Evolutionary conservation across 768 basidiomycete genomes (phyloP).

Genomic region (Tulasnella sp.): DNA sequence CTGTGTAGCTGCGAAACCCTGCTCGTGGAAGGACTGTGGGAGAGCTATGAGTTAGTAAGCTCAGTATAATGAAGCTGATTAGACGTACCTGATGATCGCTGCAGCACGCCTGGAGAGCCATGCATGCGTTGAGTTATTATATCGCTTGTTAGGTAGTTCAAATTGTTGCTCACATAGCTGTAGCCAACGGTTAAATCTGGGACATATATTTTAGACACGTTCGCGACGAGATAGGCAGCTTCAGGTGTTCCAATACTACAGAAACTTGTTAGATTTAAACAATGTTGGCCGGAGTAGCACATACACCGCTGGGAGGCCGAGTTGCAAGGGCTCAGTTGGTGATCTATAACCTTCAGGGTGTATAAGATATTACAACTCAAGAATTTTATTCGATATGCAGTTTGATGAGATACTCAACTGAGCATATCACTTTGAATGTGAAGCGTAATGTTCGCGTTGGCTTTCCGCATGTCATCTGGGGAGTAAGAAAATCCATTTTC

Average conservation of each 20-base stretch:
- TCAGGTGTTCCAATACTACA: conserved; percentile 76
- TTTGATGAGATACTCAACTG: too few relatives aligned
- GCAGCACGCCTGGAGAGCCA: conserved; percentile 56
- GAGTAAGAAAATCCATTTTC: not conserved
- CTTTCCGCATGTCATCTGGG: conserved; percentile 46
- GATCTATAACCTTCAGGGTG: conserved; percentile 77
- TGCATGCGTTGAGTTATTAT: not conserved
- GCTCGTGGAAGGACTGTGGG: conserved; percentile 59
- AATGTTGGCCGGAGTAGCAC: conserved; percentile 22
- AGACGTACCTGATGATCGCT: conserved; percentile 70
- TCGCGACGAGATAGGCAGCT: conserved; percentile 62
- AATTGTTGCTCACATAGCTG: conserved; percentile 37
- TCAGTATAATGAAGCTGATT: conserved; percentile 6
- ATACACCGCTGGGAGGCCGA: conserved; percentile 65
- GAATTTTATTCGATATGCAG: too few relatives aligned
- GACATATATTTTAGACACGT: conserved; percentile 67
- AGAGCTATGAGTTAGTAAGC: not conserved
- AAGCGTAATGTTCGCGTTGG: conserved; percentile 55
- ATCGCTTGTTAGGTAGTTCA: not conserved
- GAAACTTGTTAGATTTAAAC: not conserved
- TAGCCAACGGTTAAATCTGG: conserved; percentile 64
- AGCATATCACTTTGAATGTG: conserved; percentile 93
- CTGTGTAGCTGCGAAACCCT: conserved; percentile 77
- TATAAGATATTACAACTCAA: too few relatives aligned
- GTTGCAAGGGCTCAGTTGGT: conserved; percentile 66